Evolutionary conservation across 2,329 filamentous ascomycete genomes (phyloP).

Genomic region (Stemphylium beticola): DNA sequence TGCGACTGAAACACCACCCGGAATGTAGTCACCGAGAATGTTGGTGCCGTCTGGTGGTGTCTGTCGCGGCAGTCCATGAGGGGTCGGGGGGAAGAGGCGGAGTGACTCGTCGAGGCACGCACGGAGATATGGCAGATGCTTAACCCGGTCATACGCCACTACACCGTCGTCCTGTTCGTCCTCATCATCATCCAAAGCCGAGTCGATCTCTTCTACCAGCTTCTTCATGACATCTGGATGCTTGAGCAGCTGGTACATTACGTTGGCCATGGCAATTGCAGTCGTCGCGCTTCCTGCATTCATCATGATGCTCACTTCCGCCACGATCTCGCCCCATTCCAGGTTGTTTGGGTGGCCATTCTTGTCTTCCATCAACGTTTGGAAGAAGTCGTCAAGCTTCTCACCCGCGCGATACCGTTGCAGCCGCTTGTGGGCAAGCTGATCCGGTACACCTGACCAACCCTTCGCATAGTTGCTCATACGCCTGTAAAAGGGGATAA

Average conservation of each 20-base stretch:
- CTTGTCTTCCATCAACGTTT: too few species aligned
- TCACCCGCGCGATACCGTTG: too few species aligned
- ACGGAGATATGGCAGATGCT: constrained; percentile 43
- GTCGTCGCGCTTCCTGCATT: constrained; percentile 60
- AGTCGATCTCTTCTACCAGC: too few species aligned
- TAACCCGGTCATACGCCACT: constrained; percentile 37
- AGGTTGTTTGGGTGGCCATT: too few species aligned
- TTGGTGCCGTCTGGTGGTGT: constrained; percentile 38
- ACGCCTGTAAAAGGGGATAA: too few species aligned
- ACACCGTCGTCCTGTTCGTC: constrained; percentile 11
- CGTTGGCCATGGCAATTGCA: constrained; percentile 60
- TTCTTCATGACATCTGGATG: constrained; percentile 45
- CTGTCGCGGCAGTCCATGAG: constrained; percentile 48
- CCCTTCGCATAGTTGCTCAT: too few species aligned
- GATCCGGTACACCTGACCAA: too few species aligned
- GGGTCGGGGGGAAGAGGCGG: constrained; percentile 54
- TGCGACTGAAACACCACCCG: constrained; percentile 28
- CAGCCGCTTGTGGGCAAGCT: too few species aligned
- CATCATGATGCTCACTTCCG: constrained; percentile 61
- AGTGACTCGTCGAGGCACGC: constrained; percentile 55
- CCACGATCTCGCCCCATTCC: constrained; percentile 64
- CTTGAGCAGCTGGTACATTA: constrained; percentile 60
- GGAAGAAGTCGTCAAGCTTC: too few species aligned
- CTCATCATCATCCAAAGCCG: too few species aligned
- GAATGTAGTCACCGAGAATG: constrained; percentile 36